phyloP scores from a whole-genome alignment of 1,284 basidiomycete species.

The Rhizoctonia solani region DNA sequence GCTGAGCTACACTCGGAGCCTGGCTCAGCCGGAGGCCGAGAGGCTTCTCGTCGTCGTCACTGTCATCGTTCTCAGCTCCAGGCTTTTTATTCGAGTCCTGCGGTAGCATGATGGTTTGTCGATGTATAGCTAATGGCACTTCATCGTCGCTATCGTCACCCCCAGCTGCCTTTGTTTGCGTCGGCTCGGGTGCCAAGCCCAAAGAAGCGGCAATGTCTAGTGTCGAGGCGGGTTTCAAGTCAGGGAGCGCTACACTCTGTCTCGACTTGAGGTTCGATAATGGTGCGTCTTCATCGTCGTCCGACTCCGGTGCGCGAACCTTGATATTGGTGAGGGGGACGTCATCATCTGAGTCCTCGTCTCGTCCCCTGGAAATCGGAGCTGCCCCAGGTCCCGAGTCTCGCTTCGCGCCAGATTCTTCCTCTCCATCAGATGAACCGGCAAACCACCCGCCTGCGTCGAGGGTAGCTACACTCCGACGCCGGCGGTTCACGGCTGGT shows the following conservation, averaged over 20 bases:
- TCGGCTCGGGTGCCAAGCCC: slow-evolving; percentile 3
- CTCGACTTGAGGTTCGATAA: slow-evolving; percentile 63
- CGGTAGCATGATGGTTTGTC: slow-evolving; percentile 26
- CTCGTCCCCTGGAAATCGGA: slow-evolving; percentile 31
- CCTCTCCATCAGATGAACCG: slow-evolving; percentile 39
- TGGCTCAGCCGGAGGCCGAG: slow-evolving; percentile 53
- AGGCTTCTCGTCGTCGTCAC: slow-evolving; percentile 71
- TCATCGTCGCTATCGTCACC: slow-evolving; percentile 38
- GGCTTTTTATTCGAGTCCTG: slow-evolving; percentile 13
- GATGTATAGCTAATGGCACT: slow-evolving; percentile 36
- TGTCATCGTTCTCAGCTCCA: slow-evolving; percentile 47
- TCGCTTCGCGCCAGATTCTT: slow-evolving; percentile 35
- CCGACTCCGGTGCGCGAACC: slow-evolving; percentile 32
- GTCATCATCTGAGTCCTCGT: slow-evolving; percentile 54
- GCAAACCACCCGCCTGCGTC: slow-evolving; percentile 40
- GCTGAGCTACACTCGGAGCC: slow-evolving; percentile 21
- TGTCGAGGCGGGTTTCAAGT: slow-evolving; percentile 51
- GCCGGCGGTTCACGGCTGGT: slow-evolving; percentile 18
- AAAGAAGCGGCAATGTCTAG: slow-evolving; percentile 19
- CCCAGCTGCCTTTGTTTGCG: background rate
- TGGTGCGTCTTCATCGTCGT: slow-evolving; percentile 58
- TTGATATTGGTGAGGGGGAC: slow-evolving; percentile 39
- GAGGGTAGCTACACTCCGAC: slow-evolving; percentile 37
- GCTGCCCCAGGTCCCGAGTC: slow-evolving; percentile 13
- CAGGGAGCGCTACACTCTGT: slow-evolving; percentile 50